Evolutionary conservation across 2,329 filamentous ascomycete species (phyloP).

Genomic region (Phyllosticta ampelicida): DNA sequence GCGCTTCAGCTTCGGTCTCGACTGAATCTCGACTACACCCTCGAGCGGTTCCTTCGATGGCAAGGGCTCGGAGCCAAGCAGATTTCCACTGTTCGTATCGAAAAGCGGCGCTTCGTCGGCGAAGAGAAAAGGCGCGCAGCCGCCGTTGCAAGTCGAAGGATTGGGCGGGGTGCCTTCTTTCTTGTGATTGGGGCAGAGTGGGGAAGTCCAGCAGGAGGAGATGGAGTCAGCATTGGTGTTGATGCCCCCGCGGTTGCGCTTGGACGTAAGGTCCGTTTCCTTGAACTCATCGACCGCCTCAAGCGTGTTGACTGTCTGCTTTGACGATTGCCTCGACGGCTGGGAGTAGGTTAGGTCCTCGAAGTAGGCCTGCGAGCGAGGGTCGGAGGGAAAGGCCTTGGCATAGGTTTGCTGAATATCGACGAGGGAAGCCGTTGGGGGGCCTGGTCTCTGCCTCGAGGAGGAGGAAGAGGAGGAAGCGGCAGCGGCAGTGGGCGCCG

Average conservation of each 20-base stretch:
- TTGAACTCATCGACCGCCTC: conserved; percentile 15
- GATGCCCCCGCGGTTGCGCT: conserved; percentile 20
- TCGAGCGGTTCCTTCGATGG: conserved; percentile 19
- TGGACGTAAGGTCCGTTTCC: conserved; percentile 16
- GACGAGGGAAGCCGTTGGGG: conserved; percentile 4
- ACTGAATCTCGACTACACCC: conserved; percentile 28
- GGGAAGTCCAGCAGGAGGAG: conserved; percentile 32
- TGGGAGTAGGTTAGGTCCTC: conserved; percentile 28
- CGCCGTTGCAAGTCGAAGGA: conserved; percentile 30
- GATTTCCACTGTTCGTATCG: conserved; percentile 18
- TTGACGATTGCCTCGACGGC: conserved; percentile 19
- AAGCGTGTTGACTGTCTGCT: conserved; percentile 10
- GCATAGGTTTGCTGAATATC: conserved; percentile 10
- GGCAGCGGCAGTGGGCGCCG: background rate
- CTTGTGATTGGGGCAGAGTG: conserved; percentile 30
- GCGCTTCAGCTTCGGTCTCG: conserved; percentile 23
- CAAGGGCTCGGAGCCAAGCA: conserved; percentile 22
- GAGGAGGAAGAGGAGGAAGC: too few relatives aligned
- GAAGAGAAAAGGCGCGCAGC: conserved; percentile 31
- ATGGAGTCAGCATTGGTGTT: conserved; percentile 25
- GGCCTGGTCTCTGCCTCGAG: conserved; percentile 2
- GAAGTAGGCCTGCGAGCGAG: conserved; percentile 13
- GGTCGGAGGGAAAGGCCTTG: conserved; percentile 8
- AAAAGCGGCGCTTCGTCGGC: conserved; percentile 13
- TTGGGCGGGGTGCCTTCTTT: conserved; percentile 25